Evolutionary conservation across 23 red algal species (phyloP).

Genomic region (Gracilaria caudata): DNA sequence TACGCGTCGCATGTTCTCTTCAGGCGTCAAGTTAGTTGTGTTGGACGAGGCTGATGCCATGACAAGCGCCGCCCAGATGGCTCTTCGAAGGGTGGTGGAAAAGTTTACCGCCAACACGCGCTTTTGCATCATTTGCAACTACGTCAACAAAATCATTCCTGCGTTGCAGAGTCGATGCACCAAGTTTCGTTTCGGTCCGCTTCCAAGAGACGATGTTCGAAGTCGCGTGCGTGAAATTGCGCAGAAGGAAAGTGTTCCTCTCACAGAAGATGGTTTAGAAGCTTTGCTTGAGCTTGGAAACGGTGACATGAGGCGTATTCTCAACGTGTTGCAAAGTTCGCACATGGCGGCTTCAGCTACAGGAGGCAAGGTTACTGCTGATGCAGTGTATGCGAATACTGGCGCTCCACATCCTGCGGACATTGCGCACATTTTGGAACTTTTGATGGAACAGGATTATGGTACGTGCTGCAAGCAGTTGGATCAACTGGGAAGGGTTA

Average conservation of each 20-base stretch:
- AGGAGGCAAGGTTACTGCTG: neutral
- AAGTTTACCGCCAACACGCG: conserved; percentile 90
- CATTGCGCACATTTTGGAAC: conserved; percentile 47
- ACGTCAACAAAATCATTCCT: conserved; percentile 98
- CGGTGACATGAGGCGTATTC: conserved; percentile 93
- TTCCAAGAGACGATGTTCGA: conserved; percentile 72
- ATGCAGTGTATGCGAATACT: conserved; percentile 92
- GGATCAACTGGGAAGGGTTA: conserved; percentile 49
- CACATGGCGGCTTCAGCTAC: conserved; percentile 65
- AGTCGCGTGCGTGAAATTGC: conserved; percentile 80
- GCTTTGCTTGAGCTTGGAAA: conserved; percentile 81
- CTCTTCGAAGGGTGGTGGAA: conserved; percentile 94
- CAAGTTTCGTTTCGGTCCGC: conserved; percentile 94
- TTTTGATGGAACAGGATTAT: conserved; percentile 71
- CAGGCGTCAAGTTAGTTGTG: conserved; percentile 90
- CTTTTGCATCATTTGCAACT: conserved; percentile 99
- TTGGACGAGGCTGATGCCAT: conserved; percentile 99
- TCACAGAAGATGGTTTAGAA: conserved; percentile 70
- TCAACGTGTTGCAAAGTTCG: conserved; percentile 92
- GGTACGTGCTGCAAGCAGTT: conserved; percentile 41
- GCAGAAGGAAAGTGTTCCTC: conserved; percentile 60
- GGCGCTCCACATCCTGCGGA: conserved; percentile 84
- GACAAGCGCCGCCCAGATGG: conserved; percentile 94
- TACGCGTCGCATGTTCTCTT: conserved; percentile 86
- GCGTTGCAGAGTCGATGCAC: conserved; percentile 97